Conservation (phyloP, 2,329 filamentous ascomycete genomes). For the Cercospora citrullina region DNA sequence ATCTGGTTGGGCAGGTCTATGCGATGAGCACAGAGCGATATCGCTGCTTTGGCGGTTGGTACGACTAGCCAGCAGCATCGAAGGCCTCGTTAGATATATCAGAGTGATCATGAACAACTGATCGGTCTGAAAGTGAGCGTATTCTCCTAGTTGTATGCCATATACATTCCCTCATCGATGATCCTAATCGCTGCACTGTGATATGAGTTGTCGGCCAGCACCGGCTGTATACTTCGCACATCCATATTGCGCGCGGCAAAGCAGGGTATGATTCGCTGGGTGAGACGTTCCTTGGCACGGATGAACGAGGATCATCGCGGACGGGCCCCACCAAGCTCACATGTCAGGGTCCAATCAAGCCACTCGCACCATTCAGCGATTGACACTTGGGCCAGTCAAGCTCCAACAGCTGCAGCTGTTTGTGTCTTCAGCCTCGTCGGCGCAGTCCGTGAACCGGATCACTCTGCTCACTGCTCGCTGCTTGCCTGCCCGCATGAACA, state of each 20-base stretch:
- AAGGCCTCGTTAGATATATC: no score
- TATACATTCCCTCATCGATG: background rate
- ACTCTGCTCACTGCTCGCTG: background rate
- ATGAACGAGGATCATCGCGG: background rate
- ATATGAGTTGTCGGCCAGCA: background rate
- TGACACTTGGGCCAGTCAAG: background rate
- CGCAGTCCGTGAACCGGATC: background rate
- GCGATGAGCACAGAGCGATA: constrained; percentile 6
- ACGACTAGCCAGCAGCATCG: background rate
- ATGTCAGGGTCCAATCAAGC: background rate
- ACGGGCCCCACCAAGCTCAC: background rate
- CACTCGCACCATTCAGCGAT: background rate
- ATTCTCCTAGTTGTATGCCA: background rate
- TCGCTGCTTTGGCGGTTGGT: background rate
- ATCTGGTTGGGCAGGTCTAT: background rate
- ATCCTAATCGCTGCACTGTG: background rate
- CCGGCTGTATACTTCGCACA: background rate
- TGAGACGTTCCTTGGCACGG: background rate
- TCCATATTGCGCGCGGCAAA: background rate
- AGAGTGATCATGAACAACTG: no score
- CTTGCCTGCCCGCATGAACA: constrained; percentile 4
- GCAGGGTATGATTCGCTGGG: background rate
- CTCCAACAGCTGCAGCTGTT: background rate
- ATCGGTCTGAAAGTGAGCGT: background rate
- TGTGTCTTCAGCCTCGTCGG: background rate